phyloP scores from a whole-genome alignment of 306 rosid species.

The Fragaria ananassa region DNA sequence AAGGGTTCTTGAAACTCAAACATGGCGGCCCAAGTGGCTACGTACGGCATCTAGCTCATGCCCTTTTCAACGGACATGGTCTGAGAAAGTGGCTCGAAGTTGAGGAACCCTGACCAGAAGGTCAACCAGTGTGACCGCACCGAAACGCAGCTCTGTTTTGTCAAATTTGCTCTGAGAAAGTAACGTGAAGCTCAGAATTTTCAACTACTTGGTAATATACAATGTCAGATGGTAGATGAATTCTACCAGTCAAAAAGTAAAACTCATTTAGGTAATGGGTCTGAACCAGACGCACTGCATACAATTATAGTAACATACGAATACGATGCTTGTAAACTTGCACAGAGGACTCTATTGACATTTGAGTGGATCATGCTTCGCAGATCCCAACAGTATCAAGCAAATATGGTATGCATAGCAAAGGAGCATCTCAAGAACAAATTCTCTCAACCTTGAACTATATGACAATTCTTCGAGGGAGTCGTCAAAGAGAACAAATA shows the following conservation, averaged over 20 bases:
- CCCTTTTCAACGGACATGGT: neutral
- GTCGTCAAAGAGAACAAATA: neutral
- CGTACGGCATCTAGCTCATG: neutral
- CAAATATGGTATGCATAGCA: neutral
- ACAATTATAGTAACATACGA: neutral
- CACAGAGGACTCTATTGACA: neutral
- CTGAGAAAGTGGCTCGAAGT: conserved; percentile 12
- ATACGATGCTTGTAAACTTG: neutral
- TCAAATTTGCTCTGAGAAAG: neutral
- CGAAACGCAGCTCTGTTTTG: neutral
- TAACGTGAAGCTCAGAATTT: neutral
- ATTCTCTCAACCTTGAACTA: neutral
- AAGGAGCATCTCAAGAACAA: neutral
- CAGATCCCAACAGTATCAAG: neutral
- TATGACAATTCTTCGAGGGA: neutral
- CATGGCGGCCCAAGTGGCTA: neutral
- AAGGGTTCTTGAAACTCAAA: neutral
- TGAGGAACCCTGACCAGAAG: conserved; percentile 3
- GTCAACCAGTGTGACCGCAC: conserved; percentile 12
- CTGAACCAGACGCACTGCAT: neutral
- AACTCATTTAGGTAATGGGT: neutral
- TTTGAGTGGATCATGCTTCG: no score
- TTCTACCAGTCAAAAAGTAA: neutral
- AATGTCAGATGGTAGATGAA: neutral
- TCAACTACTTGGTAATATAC: neutral